A percentile compares a stretch with the other conserved stretches of the same genome.
Evolutionary conservation across 2,329 filamentous ascomycete species (phyloP).

Genomic region (Ilyonectria robusta): DNA sequence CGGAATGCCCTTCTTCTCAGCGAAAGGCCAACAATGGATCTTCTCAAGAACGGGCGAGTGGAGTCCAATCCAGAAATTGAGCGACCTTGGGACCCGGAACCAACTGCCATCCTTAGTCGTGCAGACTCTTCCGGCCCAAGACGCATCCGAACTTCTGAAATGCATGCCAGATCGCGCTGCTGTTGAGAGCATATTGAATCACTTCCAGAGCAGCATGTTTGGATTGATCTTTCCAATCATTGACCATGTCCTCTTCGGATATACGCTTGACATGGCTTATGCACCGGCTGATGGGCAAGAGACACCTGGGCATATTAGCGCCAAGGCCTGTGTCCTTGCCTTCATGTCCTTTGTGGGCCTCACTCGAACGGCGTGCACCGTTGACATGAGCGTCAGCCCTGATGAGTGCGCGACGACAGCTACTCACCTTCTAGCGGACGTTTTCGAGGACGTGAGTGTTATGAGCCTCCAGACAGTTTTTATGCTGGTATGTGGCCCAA

Average conservation of each 20-base stretch:
- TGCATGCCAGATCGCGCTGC: no score
- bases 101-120: no score
- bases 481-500: slow-evolving; percentile 57
- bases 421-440: slow-evolving; percentile 57
- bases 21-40: not conserved
- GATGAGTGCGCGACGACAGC: slow-evolving; percentile 57
- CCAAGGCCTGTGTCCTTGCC: slow-evolving; percentile 62
- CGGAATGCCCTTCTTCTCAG: not conserved
- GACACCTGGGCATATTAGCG: slow-evolving; percentile 49
- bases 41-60: not conserved
- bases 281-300: slow-evolving; percentile 35
- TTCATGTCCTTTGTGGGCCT: slow-evolving; percentile 57
- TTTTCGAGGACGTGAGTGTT: slow-evolving; percentile 58
- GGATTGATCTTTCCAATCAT: slow-evolving; percentile 61
- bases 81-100: no score
- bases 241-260: slow-evolving; percentile 60
- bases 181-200: no score
- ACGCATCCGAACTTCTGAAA: no score
- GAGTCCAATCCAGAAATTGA: no score
- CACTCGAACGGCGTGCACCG: not conserved
- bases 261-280: slow-evolving; percentile 62
- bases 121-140: no score
- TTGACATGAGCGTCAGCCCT: slow-evolving; percentile 51
- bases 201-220: no score
- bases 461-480: slow-evolving; percentile 60